Conservation (phyloP, 2,329 filamentous ascomycete species). For the Cordyceps farinosa region DNA sequence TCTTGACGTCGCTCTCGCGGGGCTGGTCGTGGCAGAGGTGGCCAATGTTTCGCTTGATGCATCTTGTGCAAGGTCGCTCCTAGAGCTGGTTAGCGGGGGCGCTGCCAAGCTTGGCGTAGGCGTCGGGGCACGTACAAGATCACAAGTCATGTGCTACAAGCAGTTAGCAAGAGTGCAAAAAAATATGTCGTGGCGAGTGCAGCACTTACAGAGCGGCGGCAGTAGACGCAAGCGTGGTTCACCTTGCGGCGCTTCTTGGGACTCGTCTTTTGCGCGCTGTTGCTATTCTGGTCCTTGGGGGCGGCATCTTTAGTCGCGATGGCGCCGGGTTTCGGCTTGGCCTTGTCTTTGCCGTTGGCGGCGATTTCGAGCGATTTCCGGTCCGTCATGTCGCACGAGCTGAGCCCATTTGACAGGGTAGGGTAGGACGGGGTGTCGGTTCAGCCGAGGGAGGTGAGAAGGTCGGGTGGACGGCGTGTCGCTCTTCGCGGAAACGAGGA, state of each 20-base stretch:
- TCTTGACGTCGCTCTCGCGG: slow-evolving; percentile 77
- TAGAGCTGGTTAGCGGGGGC: slow-evolving; percentile 38
- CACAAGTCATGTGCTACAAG: slow-evolving; percentile 82
- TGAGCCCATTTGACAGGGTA: neutral
- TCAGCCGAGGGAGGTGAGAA: neutral
- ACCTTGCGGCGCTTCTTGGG: slow-evolving; percentile 86
- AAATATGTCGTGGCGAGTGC: slow-evolving; percentile 16
- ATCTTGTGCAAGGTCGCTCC: slow-evolving; percentile 95
- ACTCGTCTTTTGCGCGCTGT: slow-evolving; percentile 44
- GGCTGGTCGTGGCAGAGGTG: slow-evolving; percentile 98
- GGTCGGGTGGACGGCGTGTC: neutral
- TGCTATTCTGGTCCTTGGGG: slow-evolving; percentile 29
- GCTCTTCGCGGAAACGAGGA: neutral
- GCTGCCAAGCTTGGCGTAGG: slow-evolving; percentile 18
- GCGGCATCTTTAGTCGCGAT: slow-evolving; percentile 24
- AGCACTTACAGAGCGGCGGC: slow-evolving; percentile 79
- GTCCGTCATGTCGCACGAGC: slow-evolving; percentile 29
- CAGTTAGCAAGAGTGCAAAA: slow-evolving; percentile 18
- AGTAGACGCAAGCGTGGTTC: slow-evolving; percentile 87
- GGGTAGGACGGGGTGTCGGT: slow-evolving; percentile 4
- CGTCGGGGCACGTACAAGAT: slow-evolving; percentile 63
- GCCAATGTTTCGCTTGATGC: slow-evolving; percentile 97
- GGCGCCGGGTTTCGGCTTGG: neutral
- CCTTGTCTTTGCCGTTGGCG: slow-evolving; percentile 27
- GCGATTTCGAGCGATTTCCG: slow-evolving; percentile 25